A percentile compares a stretch with the other conserved stretches of the same genome.
phyloP scores from a whole-genome alignment of 306 rosid genomes.

The Alnus rubra region DNA sequence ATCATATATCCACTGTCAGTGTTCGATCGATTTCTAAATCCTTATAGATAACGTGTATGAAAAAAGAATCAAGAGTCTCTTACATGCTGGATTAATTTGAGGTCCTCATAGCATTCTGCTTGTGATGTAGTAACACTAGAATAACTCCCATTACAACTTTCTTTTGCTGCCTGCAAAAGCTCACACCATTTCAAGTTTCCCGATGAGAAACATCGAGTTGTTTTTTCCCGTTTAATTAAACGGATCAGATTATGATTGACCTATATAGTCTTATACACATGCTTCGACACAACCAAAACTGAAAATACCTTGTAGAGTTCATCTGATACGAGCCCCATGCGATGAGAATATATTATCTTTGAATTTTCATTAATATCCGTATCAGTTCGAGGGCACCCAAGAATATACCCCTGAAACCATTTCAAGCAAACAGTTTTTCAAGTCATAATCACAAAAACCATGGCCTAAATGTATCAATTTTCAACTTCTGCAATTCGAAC shows the following conservation, averaged over 20 bases:
- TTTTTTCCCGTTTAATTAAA: too few species aligned
- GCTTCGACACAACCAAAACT: too few species aligned
- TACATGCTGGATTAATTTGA: conserved; percentile 8
- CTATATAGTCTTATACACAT: too few species aligned
- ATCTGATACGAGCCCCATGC: conserved; percentile 28
- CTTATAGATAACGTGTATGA: not conserved
- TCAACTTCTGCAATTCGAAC: not conserved
- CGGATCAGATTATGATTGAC: too few species aligned
- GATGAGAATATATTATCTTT: conserved; percentile 10
- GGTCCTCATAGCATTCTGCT: conserved; percentile 19
- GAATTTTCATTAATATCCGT: conserved; percentile 10
- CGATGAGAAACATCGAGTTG: not conserved
- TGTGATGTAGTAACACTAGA: not conserved
- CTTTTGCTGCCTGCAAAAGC: conserved; percentile 24
- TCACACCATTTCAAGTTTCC: not conserved
- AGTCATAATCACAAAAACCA: not conserved
- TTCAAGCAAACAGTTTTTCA: not conserved
- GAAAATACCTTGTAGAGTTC: conserved; percentile 20
- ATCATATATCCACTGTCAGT: not conserved
- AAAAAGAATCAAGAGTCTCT: not conserved
- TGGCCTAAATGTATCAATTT: not conserved
- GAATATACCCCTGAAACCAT: conserved; percentile 21
- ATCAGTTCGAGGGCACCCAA: conserved; percentile 23
- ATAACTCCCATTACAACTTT: conserved; percentile 18
- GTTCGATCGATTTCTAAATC: not conserved